Conservation (phyloP, 805 yeast species). For the Kodamaea kaohsiungensis region DNA sequence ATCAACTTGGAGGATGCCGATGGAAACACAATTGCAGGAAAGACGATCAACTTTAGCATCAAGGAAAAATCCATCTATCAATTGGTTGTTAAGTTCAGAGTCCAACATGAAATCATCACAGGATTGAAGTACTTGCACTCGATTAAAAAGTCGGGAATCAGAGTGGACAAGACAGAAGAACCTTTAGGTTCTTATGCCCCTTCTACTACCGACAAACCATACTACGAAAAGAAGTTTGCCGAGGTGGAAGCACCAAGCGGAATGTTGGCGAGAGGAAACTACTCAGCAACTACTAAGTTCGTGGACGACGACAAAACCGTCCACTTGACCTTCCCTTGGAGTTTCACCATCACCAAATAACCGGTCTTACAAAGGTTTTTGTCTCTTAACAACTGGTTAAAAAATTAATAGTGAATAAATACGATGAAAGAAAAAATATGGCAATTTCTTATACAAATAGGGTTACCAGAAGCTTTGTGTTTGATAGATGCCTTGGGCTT, state of each 20-base stretch:
- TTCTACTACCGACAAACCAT: slow-evolving; percentile 77
- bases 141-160: slow-evolving; percentile 83
- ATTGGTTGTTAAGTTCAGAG: slow-evolving; percentile 72
- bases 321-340: slow-evolving; percentile 81
- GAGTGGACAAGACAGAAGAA: slow-evolving; percentile 83
- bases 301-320: slow-evolving; percentile 80
- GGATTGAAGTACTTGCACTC: slow-evolving; percentile 85
- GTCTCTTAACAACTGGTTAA: not conserved
- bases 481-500: not conserved
- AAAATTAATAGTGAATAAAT: not conserved
- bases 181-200: slow-evolving; percentile 93
- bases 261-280: slow-evolving; percentile 81
- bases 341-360: slow-evolving; percentile 74
- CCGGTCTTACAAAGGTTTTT: too few relatives aligned
- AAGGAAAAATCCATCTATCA: slow-evolving; percentile 78
- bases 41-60: slow-evolving; percentile 68
- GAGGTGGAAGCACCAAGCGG: slow-evolving; percentile 91
- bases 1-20: slow-evolving; percentile 64
- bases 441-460: not conserved
- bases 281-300: slow-evolving; percentile 78
- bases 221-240: slow-evolving; percentile 55
- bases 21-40: slow-evolving; percentile 55
- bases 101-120: slow-evolving; percentile 88
- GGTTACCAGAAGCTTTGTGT: not conserved
- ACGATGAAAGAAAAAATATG: not conserved